phyloP scores from a whole-genome alignment of 176 grass and related monocot genomes.

The Hordeum vulgare region DNA sequence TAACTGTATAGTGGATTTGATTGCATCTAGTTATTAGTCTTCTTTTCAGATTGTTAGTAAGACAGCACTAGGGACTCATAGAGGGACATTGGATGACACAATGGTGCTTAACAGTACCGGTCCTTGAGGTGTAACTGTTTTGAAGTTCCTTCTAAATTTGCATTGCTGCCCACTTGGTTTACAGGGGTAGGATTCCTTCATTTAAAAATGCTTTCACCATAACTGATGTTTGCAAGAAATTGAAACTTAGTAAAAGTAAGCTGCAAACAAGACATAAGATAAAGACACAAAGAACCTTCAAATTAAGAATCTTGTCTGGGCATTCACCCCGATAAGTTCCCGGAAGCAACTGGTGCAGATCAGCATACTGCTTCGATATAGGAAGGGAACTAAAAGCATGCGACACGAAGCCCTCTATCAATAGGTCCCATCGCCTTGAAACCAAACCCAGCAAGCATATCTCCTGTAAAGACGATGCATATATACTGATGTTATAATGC shows the following conservation, averaged over 20 bases:
- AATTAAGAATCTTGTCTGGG: constrained; percentile 20
- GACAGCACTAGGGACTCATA: not conserved
- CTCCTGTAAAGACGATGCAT: constrained; percentile 41
- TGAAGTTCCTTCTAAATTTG: not conserved
- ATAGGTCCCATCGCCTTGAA: constrained; percentile 45
- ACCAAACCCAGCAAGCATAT: constrained; percentile 67
- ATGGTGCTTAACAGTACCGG: not conserved
- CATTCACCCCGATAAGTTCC: constrained; percentile 18
- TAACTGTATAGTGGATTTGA: not conserved
- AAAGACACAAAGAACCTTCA: constrained; percentile 34
- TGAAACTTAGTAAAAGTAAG: not conserved
- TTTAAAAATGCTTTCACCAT: not conserved
- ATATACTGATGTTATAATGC: constrained; percentile 3
- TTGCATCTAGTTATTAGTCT: not conserved
- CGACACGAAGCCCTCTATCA: constrained; percentile 50
- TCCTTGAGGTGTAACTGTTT: constrained; percentile 4
- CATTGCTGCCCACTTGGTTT: not conserved
- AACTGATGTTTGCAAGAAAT: not conserved
- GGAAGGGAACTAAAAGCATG: constrained; percentile 57
- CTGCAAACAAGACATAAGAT: not conserved
- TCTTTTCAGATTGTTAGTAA: not conserved
- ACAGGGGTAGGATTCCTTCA: not conserved
- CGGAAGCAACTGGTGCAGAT: constrained; percentile 50
- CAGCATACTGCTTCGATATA: constrained; percentile 65
- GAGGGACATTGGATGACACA: not conserved